phyloP scores from a whole-genome alignment of 2,329 filamentous ascomycete species.

The Boeremia lycopersici region DNA sequence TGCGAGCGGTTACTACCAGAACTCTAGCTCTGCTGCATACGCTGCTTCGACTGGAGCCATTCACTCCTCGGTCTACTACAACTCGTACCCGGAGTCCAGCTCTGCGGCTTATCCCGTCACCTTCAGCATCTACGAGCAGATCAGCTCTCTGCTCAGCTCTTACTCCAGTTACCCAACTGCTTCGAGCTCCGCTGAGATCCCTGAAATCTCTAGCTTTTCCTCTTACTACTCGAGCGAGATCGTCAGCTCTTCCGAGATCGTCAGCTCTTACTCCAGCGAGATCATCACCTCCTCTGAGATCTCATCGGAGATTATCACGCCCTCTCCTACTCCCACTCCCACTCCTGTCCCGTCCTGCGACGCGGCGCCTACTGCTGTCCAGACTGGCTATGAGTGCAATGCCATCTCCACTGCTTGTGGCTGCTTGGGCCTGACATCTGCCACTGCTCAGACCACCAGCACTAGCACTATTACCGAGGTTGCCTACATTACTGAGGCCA shows the following conservation, averaged over 20 bases:
- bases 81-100: constrained; percentile 8
- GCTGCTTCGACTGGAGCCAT: not conserved
- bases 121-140: constrained; percentile 15
- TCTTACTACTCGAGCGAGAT: constrained; percentile 6
- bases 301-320: constrained; percentile 1
- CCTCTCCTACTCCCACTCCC: constrained; percentile 8
- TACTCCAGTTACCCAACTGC: constrained; percentile 2
- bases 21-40: constrained; percentile 7
- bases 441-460: constrained; percentile 7
- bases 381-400: constrained; percentile 11
- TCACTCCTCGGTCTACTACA: constrained; percentile 2
- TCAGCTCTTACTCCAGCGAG: not conserved
- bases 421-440: constrained; percentile 17
- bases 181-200: constrained; percentile 4
- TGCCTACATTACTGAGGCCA: constrained; percentile 4
- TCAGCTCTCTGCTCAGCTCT: constrained; percentile 15
- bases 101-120: constrained; percentile 9
- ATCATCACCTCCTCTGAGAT: constrained; percentile 8
- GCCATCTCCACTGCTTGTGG: constrained; percentile 13
- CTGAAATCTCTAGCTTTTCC: not conserved
- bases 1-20: not conserved
- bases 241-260: not conserved
- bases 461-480: constrained; percentile 11
- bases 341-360: constrained; percentile 13
- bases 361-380: constrained; percentile 15